Percentiles rank a stretch among this genome's conserved stretches.
These are phyloP conservation scores for Phialemonium atrogriseum DNA, from an alignment of 2,329 filamentous ascomycete species.

Conservation along the genomic window DNA sequence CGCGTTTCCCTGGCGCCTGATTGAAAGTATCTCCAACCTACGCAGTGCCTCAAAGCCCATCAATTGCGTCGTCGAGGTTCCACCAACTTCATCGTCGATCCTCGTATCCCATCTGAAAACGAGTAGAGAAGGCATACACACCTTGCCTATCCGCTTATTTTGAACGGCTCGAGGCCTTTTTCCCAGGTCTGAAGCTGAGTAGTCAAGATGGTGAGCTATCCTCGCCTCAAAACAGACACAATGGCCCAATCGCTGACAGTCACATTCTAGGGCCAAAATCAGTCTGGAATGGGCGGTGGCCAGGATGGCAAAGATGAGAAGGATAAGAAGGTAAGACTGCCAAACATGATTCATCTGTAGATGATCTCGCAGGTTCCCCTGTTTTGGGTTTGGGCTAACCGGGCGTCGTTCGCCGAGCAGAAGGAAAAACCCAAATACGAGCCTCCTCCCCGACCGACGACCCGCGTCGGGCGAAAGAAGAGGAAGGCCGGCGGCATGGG, in stretches of 20 bases:
- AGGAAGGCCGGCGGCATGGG: conserved; percentile 90
- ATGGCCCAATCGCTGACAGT: not conserved
- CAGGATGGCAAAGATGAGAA: conserved; percentile 75
- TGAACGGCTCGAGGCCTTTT: too few species aligned
- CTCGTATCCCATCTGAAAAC: too few species aligned
- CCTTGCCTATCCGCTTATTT: too few species aligned
- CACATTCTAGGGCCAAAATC: conserved; percentile 57
- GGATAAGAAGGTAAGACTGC: conserved; percentile 74
- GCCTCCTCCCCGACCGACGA: conserved; percentile 92
- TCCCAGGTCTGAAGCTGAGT: too few species aligned
- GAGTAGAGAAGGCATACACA: too few species aligned
- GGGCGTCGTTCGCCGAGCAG: conserved; percentile 35
- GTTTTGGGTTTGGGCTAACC: conserved; percentile 8
- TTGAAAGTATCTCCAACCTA: too few species aligned
- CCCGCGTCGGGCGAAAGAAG: conserved; percentile 96
- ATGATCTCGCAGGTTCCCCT: too few species aligned
- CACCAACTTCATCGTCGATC: too few species aligned
- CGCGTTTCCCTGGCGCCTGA: too few species aligned
- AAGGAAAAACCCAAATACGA: conserved; percentile 99
- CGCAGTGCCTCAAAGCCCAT: too few species aligned
- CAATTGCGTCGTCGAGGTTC: too few species aligned
- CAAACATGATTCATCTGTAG: too few species aligned
- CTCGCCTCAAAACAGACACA: not conserved
- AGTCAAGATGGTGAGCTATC: conserved; percentile 19
- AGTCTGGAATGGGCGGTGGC: conserved; percentile 77